A percentile compares a stretch with the other conserved stretches of the same genome.
phyloP scores from a whole-genome alignment of 495 filamentous ascomycete genomes.

The Elaphomyces granulatus region DNA sequence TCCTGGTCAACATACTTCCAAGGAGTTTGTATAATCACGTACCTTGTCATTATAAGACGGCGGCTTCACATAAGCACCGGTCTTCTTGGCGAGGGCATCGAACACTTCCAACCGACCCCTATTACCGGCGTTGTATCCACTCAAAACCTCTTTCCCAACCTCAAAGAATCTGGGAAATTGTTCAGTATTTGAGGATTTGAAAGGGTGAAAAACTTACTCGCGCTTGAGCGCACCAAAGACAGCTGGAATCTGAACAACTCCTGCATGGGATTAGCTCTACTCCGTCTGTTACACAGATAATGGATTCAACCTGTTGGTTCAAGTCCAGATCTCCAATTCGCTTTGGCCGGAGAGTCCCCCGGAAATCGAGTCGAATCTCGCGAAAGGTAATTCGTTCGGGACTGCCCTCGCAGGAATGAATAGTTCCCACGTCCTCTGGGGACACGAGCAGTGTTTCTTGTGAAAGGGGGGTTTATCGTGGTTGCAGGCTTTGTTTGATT shows the following conservation, averaged over 20 bases:
- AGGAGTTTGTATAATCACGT: not conserved
- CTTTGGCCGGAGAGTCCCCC: no score
- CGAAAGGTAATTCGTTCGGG: no score
- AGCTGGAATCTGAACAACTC: slow-evolving; percentile 6
- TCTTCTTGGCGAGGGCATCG: slow-evolving; percentile 12
- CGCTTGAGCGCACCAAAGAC: slow-evolving; percentile 13
- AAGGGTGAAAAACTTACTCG: slow-evolving; percentile 17
- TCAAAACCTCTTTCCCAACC: slow-evolving; percentile 4
- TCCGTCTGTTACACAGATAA: no score
- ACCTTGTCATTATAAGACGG: slow-evolving; percentile 12
- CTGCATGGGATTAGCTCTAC: slow-evolving; percentile 3
- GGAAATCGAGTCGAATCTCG: no score
- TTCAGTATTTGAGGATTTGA: no score
- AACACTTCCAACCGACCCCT: slow-evolving; percentile 13
- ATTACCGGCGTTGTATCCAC: not conserved
- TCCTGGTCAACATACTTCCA: not conserved
- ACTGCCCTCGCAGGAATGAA: no score
- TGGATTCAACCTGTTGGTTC: slow-evolving; percentile 9
- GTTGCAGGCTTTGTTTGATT: no score
- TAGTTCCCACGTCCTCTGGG: no score
- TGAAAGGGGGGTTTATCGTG: no score
- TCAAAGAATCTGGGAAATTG: slow-evolving; percentile 9
- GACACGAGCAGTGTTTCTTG: no score
- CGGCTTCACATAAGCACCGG: slow-evolving; percentile 14
- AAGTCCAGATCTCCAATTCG: slow-evolving; percentile 8